A percentile compares a stretch with the other conserved stretches of the same genome.
Conservation (phyloP, 208 protist genomes). For the Novymonas esmeraldas region DNA sequence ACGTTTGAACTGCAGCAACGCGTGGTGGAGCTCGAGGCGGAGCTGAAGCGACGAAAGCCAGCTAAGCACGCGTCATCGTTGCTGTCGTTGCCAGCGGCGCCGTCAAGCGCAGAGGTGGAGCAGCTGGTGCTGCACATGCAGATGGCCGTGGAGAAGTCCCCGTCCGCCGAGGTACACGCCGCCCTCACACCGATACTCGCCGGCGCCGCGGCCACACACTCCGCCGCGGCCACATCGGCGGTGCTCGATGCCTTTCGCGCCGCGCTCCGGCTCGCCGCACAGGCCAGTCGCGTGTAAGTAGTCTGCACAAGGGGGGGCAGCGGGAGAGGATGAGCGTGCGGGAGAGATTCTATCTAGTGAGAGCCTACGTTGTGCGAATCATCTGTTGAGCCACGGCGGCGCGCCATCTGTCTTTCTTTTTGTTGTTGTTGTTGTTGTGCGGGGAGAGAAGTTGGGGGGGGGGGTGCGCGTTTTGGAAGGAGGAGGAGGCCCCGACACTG, state of each 20-base stretch:
- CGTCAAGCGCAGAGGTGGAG: background rate
- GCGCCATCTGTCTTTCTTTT: background rate
- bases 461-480: too few relatives aligned
- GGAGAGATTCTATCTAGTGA: too few relatives aligned
- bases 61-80: background rate
- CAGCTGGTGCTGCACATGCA: conserved; percentile 18
- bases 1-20: conserved; percentile 43
- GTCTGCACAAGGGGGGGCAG: too few relatives aligned
- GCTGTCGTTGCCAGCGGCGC: background rate
- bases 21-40: conserved; percentile 41
- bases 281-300: background rate
- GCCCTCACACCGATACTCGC: conserved; percentile 14
- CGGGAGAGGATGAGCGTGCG: too few relatives aligned
- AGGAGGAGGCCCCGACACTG: too few relatives aligned
- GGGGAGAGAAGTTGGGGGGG: too few relatives aligned
- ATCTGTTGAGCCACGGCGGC: too few relatives aligned
- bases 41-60: conserved; percentile 28
- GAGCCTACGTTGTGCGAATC: too few relatives aligned
- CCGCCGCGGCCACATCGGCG: conserved; percentile 1
- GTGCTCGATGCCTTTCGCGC: conserved; percentile 24
- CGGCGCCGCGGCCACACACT: background rate
- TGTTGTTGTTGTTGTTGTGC: background rate
- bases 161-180: conserved; percentile 16
- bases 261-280: conserved; percentile 25
- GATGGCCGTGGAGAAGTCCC: conserved; percentile 15